These are phyloP conservation scores for Neurospora sp. DNA, from an alignment of 495 filamentous ascomycete genomes.

Conservation along the genomic window DNA sequence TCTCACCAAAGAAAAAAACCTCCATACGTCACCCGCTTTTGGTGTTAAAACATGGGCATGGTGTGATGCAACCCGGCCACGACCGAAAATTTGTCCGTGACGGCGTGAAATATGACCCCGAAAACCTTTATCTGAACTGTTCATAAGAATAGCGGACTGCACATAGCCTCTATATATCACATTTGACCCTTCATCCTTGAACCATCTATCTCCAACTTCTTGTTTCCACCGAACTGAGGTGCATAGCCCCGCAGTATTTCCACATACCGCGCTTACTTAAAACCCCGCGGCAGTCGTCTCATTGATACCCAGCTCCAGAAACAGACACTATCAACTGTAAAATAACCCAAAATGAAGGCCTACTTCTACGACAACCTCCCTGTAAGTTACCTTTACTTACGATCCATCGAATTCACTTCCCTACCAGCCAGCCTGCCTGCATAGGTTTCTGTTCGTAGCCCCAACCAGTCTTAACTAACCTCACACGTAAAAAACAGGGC, in stretches of 20 bases:
- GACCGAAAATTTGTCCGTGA: not conserved
- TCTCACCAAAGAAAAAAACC: not conserved
- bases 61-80: not conserved
- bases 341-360: conserved; percentile 52
- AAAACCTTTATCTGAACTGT: not conserved
- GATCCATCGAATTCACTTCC: not conserved
- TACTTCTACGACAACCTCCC: conserved; percentile 75
- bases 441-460: conserved; percentile 7
- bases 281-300: not conserved
- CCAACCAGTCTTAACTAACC: not conserved
- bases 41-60: not conserved
- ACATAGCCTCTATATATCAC: not conserved
- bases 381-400: conserved; percentile 38
- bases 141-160: not conserved
- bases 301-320: not conserved
- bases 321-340: not conserved
- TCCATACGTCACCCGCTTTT: not conserved
- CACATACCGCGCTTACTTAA: not conserved
- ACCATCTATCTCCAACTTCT: not conserved
- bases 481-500: conserved; percentile 41
- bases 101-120: not conserved
- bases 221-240: not conserved
- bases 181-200: not conserved
- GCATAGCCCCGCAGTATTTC: not conserved
- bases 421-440: not conserved